Base-by-base conservation (phyloP, 169 alveolate species). In the Plasmodium malariae region DNA sequence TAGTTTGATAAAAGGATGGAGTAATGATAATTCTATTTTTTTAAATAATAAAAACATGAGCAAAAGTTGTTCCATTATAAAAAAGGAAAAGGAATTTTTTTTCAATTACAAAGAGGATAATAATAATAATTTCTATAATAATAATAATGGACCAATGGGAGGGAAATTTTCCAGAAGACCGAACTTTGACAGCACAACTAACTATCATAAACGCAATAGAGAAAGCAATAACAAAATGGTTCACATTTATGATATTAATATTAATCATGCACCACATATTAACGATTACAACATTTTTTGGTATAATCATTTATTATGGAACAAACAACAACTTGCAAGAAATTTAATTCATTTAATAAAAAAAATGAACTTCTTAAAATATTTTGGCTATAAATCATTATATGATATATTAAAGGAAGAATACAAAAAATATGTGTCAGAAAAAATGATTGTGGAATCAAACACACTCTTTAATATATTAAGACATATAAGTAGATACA, bases 401-500 rank as follows among this genome's bases (percentile, higher is more conserved):
- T 78, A 78, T 68, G 89, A 78, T 51, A 40, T 63, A 34, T 34
- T 78, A 34, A 78, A 78, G 32, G 89, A 78, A 7, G 40, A 65
- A 40, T 78, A 55, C 21, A 78, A 2, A 17, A n/a, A 30, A 7
- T 63, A 43, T 11, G 24, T 32, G 2, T 24, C 45, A 68, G 69
- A 45, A 6, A 78, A 63, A 45, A 63, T 40, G 74, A 48, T 19
- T 57, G 12, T 30, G 36, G 89, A 78, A 54, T 54, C 78, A 40
- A 62, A 48, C 17, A 62, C 76, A 2, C 7, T 63, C 2, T 63
- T 40, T 68, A 78, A 78, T 49, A 78, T 78, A 62, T 40, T 78
- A 9, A 78, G 63, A n/a, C 89, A 78, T 55, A 36, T 78, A 62
- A 48, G 37, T 45, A 63, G 48, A 34, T 78, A 78, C 67, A 63